Evolutionary conservation across 179 eudicot genomes (phyloP).

Genomic region (Amaranthus tricolor): DNA sequence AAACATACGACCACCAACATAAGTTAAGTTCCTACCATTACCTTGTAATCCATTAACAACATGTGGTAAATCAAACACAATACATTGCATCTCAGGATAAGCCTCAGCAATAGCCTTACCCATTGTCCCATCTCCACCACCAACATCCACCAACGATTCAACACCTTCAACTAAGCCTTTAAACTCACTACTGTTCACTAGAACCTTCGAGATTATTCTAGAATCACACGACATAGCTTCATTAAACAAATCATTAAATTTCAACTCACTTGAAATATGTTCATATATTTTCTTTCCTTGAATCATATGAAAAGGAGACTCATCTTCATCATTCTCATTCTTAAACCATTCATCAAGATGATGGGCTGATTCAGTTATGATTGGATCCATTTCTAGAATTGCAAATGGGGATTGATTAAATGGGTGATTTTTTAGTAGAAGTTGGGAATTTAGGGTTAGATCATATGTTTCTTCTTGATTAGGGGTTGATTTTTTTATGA

Average conservation of each 20-base stretch:
- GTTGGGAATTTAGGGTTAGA: slow-evolving; percentile 26
- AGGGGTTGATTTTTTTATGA: neutral
- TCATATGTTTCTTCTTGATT: slow-evolving; percentile 9
- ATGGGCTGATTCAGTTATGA: slow-evolving; percentile 11
- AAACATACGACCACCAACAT: slow-evolving; percentile 27
- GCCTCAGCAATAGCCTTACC: slow-evolving; percentile 30
- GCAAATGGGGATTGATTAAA: slow-evolving; percentile 20
- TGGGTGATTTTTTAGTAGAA: slow-evolving; percentile 31
- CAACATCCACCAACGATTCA: slow-evolving; percentile 38
- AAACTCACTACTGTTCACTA: slow-evolving; percentile 17
- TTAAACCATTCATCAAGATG: slow-evolving; percentile 24
- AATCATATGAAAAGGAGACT: slow-evolving; percentile 20
- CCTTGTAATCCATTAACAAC: slow-evolving; percentile 25
- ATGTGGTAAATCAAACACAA: slow-evolving; percentile 32
- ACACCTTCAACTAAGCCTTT: slow-evolving; percentile 31
- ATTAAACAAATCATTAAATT: slow-evolving; percentile 26
- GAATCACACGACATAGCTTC: slow-evolving; percentile 38
- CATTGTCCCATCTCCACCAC: slow-evolving; percentile 38
- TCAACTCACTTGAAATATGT: neutral
- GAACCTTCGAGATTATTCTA: slow-evolving; percentile 16
- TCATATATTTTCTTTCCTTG: slow-evolving; percentile 33
- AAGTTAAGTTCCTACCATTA: slow-evolving; percentile 21
- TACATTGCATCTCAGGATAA: slow-evolving; percentile 27
- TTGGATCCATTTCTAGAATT: slow-evolving; percentile 23
- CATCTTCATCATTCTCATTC: slow-evolving; percentile 13